These are phyloP conservation scores for Ceriops zippeliana DNA, from an alignment of 345 rosid species.

Conservation along the genomic window DNA sequence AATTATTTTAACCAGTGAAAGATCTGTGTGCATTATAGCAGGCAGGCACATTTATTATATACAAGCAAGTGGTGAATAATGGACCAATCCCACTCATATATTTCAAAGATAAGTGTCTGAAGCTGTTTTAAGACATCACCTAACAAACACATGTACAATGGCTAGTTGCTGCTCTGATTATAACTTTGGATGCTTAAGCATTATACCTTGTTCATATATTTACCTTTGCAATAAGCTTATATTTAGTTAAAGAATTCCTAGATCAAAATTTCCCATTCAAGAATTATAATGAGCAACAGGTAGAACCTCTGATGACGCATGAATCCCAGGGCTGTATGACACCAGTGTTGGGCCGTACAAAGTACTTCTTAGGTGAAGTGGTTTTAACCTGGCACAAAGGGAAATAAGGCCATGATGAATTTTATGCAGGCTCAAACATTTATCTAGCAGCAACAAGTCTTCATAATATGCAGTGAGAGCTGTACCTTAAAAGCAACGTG, in stretches of 20 bases:
- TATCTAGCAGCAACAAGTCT: background rate
- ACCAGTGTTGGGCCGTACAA: conserved; percentile 90
- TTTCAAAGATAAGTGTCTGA: background rate
- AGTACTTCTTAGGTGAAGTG: conserved; percentile 96
- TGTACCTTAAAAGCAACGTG: conserved; percentile 79
- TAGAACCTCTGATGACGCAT: conserved; percentile 61
- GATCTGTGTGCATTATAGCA: background rate
- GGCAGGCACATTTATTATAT: conserved; percentile 1
- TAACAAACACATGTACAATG: background rate
- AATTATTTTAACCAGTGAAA: background rate
- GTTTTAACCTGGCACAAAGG: conserved; percentile 69
- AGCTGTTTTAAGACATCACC: background rate
- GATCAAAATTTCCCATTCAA: background rate
- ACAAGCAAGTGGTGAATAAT: background rate
- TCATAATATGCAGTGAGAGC: background rate
- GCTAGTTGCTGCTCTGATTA: background rate
- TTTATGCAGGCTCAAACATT: background rate
- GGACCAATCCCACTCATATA: background rate
- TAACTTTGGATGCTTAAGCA: background rate
- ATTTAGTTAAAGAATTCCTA: background rate
- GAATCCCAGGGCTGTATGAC: conserved; percentile 82
- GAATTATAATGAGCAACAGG: conserved; percentile 6
- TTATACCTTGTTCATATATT: background rate
- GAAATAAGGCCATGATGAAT: background rate
- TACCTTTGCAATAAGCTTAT: background rate